Evolutionary conservation across 257 asterid genomes (phyloP), one percentile per base, ranked within the genome.

Genomic region (Solanum okadae): DNA sequence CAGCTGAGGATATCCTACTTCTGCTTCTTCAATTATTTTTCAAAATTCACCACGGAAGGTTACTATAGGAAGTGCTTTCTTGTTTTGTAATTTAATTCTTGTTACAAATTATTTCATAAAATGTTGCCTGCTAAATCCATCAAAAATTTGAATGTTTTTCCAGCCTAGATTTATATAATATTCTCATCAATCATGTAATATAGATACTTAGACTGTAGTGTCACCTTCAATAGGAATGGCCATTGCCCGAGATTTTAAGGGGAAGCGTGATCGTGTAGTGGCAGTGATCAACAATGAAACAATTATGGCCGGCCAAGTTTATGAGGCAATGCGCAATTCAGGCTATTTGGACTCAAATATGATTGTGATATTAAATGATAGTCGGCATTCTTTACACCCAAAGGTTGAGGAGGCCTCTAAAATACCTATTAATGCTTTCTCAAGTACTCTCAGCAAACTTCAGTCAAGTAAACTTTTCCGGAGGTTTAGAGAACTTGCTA

Each of bases 291-390:
- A 97, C 93, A 95, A 96, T 40, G 98, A 94, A 91, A 93, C 98
- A 44, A 96, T 94, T 84, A 91, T 93, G 96, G 93, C 98, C 8
- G 99, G 99, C 56, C 99, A 96, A 93, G 93, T 95, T 90, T 96
- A 96, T 34, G 99, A 96, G 92, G 99, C 98, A 84, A 96, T 95
- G 98, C 92, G 98, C 91, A 96, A 96, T 91, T 98, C 99, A 33
- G 99, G 99, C 31, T 95, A 93, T 90, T 89, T 96, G 91, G 98
- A 96, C 90, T 94, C 98, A 73, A 94, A 96, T 90, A 88, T 96
- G 96, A 89, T 96, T 65, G 98, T 96, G 88, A 94, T 96, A 92
- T 91, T 95, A 88, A 94, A 93, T 73, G 98, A 95, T 89, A 93
- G 94, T 86, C 96, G 87, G 82, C 96, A 95, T 85, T 91, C 96